Evolutionary conservation across 495 filamentous ascomycete species (phyloP).

Genomic region (Astrothelium subdiscretum): DNA sequence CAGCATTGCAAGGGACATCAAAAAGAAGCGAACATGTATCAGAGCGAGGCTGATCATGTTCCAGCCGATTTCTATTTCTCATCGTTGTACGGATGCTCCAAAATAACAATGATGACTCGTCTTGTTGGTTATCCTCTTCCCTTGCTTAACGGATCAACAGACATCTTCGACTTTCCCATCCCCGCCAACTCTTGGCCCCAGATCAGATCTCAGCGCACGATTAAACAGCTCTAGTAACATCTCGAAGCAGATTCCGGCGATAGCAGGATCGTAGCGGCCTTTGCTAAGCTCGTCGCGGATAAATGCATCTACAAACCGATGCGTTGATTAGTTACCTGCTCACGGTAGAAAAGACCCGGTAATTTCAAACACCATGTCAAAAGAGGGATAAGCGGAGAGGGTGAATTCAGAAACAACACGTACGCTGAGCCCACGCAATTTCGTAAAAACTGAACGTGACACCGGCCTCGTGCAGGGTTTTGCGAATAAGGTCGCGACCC

Average conservation of each 20-base stretch:
- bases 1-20: too few relatives aligned
- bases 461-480: slow-evolving; percentile 65
- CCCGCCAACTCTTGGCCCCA: slow-evolving; percentile 43
- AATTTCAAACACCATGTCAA: too few relatives aligned
- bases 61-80: too few relatives aligned
- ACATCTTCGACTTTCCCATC: slow-evolving; percentile 34
- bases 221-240: slow-evolving; percentile 80
- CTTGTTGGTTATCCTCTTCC: neutral
- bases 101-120: neutral
- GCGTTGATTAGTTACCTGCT: too few relatives aligned
- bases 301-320: slow-evolving; percentile 60
- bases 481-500: slow-evolving; percentile 76
- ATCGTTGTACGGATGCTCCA: too few relatives aligned
- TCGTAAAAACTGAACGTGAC: slow-evolving; percentile 78
- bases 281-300: slow-evolving; percentile 94
- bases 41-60: too few relatives aligned
- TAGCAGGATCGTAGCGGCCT: slow-evolving; percentile 80
- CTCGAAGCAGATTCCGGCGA: slow-evolving; percentile 84
- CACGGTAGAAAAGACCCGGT: too few relatives aligned
- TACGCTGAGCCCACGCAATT: slow-evolving; percentile 78
- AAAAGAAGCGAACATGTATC: neutral
- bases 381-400: neutral
- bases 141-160: slow-evolving; percentile 17
- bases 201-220: slow-evolving; percentile 61
- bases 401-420: slow-evolving; percentile 19